Evolutionary conservation across 2,329 filamentous ascomycete genomes (phyloP).

Genomic region (Fusarium mundagurra): DNA sequence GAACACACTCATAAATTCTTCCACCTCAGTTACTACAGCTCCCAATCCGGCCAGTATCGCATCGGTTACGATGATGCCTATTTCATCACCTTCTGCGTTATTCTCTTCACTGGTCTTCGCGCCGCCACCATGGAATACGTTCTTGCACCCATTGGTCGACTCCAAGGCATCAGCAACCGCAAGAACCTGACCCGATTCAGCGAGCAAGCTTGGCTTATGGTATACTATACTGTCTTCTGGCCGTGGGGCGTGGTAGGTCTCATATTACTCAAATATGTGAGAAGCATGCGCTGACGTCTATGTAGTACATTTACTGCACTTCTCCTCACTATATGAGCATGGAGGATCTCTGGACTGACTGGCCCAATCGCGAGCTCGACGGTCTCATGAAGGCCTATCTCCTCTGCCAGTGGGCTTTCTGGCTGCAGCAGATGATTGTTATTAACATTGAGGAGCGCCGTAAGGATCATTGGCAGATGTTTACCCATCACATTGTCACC

Average conservation of each 20-base stretch:
- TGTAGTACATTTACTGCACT: constrained; percentile 81
- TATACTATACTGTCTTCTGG: constrained; percentile 88
- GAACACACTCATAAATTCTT: constrained; percentile 88
- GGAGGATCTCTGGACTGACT: constrained; percentile 82
- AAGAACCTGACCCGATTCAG: constrained; percentile 87
- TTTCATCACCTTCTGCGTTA: constrained; percentile 81
- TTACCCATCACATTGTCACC: constrained; percentile 93
- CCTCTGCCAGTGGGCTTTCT: constrained; percentile 89
- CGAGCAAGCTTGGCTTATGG: constrained; percentile 90
- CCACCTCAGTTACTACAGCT: constrained; percentile 83
- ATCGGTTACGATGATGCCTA: constrained; percentile 83
- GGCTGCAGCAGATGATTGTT: constrained; percentile 92
- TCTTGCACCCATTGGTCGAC: constrained; percentile 78
- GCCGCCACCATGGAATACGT: constrained; percentile 89
- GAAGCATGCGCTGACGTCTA: constrained; percentile 10
- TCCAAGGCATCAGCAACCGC: constrained; percentile 75
- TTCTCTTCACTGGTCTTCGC: constrained; percentile 87
- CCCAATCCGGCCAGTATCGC: constrained; percentile 73
- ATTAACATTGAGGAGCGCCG: constrained; percentile 94
- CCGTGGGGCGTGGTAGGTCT: constrained; percentile 79
- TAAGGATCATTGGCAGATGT: constrained; percentile 97
- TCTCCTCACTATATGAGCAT: constrained; percentile 84
- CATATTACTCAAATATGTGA: no score
- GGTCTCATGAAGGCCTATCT: constrained; percentile 89
- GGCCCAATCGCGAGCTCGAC: constrained; percentile 80